These are phyloP conservation scores for Gossypium stocksii DNA, from an alignment of 345 rosid genomes.

Conservation along the genomic window DNA sequence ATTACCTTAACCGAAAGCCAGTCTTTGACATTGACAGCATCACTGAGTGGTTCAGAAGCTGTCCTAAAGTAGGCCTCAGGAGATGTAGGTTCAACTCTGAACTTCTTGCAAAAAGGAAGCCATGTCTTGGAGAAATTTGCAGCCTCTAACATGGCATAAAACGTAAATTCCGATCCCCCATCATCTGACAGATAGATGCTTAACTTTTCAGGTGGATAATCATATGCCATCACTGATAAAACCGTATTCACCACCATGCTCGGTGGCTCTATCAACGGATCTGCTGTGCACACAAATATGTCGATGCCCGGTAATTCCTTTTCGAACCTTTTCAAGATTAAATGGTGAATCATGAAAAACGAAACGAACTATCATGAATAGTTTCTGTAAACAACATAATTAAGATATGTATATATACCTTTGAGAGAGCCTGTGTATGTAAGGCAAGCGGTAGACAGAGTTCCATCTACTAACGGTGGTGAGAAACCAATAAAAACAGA, in stretches of 20 bases:
- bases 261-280: conserved; percentile 46
- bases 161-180: conserved; percentile 35
- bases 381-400: neutral
- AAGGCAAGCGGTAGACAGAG: conserved; percentile 25
- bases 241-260: conserved; percentile 40
- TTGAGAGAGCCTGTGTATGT: conserved; percentile 37
- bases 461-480: conserved; percentile 42
- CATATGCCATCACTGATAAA: conserved; percentile 51
- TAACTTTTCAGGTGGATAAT: conserved; percentile 55
- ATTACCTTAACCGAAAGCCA: conserved; percentile 20
- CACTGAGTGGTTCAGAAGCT: neutral
- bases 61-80: neutral
- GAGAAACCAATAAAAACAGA: conserved; percentile 25
- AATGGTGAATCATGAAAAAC: neutral
- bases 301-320: conserved; percentile 38
- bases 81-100: neutral
- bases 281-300: conserved; percentile 50
- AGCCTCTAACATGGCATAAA: conserved; percentile 34
- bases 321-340: conserved; percentile 20
- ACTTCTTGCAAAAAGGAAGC: neutral
- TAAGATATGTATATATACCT: conserved; percentile 10
- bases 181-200: conserved; percentile 54
- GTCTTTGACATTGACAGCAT: neutral
- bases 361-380: neutral
- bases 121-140: conserved; percentile 17